Conservation (phyloP, 768 basidiomycete species). For the Rhodotorula babjevae region DNA sequence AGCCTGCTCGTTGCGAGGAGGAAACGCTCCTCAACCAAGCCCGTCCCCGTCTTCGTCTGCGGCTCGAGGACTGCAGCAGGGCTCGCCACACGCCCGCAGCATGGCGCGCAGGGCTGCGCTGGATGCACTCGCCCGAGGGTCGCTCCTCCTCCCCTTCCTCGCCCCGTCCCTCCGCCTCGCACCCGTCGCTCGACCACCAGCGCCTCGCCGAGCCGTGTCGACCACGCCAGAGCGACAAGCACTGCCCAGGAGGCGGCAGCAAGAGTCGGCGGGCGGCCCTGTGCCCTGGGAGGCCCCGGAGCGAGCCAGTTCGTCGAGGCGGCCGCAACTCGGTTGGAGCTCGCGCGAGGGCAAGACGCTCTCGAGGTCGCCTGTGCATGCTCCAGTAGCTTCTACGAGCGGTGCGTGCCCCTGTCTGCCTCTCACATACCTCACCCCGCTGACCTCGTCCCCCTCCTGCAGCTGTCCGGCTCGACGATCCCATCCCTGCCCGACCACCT, state of each 20-base stretch:
- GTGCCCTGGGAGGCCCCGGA: background rate
- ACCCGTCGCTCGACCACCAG: background rate
- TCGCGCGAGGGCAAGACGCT: background rate
- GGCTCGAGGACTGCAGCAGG: background rate
- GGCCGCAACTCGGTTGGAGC: background rate
- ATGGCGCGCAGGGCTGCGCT: background rate
- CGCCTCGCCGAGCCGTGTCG: background rate
- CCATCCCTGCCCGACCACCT: background rate
- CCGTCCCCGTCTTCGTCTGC: too few relatives aligned
- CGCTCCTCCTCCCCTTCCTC: background rate
- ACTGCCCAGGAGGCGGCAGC: background rate
- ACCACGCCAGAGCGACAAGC: background rate
- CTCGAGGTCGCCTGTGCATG: too few relatives aligned
- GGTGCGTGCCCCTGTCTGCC: background rate
- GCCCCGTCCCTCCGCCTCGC: background rate
- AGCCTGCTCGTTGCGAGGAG: too few relatives aligned
- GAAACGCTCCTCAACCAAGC: background rate
- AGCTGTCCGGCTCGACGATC: conserved; percentile 24
- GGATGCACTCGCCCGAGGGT: background rate
- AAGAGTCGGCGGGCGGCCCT: background rate
- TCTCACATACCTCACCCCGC: background rate
- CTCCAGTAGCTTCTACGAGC: conserved; percentile 19
- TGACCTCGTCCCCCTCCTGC: background rate
- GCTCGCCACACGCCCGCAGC: background rate
- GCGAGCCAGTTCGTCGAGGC: background rate